These are phyloP conservation scores for Phytophthora fragariaefolia DNA, from an alignment of 352 stramenopile genomes.

Conservation along the genomic window DNA sequence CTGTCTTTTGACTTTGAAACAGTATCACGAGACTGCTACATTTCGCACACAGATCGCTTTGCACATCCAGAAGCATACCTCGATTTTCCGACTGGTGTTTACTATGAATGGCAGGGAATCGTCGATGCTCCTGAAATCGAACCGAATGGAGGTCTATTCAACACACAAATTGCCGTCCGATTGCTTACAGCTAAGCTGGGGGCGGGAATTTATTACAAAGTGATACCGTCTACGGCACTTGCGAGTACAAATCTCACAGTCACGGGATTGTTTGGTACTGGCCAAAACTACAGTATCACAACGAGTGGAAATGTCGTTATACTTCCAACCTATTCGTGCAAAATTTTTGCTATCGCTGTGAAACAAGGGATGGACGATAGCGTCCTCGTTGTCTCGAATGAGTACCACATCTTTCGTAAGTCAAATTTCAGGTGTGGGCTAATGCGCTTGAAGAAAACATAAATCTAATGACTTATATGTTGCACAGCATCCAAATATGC, in stretches of 20 bases:
- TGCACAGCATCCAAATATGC: slow-evolving; percentile 70
- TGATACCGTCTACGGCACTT: slow-evolving; percentile 40
- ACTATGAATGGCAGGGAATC: slow-evolving; percentile 81
- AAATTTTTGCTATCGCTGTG: slow-evolving; percentile 63
- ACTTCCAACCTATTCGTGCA: slow-evolving; percentile 63
- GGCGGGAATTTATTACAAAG: slow-evolving; percentile 67
- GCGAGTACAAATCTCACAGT: slow-evolving; percentile 17
- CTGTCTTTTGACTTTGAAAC: slow-evolving; percentile 82
- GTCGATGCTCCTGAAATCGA: slow-evolving; percentile 57
- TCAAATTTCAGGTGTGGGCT: too few relatives aligned
- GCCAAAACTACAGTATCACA: slow-evolving; percentile 36
- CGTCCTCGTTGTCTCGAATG: slow-evolving; percentile 49
- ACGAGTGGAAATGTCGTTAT: slow-evolving; percentile 56
- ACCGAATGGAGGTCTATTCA: slow-evolving; percentile 61
- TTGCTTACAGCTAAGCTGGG: slow-evolving; percentile 62
- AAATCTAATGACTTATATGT: slow-evolving; percentile 7
- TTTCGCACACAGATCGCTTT: slow-evolving; percentile 78
- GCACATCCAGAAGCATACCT: slow-evolving; percentile 69
- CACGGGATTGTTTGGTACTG: slow-evolving; percentile 34
- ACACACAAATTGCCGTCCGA: slow-evolving; percentile 59
- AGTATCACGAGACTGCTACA: slow-evolving; percentile 62
- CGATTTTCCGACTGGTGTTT: slow-evolving; percentile 65
- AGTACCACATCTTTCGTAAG: slow-evolving; percentile 71
- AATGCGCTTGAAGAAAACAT: too few relatives aligned
- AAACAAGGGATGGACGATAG: slow-evolving; percentile 73